phyloP scores from a whole-genome alignment of 1,284 basidiomycete genomes.

The Cryptococcus amylolentus region DNA sequence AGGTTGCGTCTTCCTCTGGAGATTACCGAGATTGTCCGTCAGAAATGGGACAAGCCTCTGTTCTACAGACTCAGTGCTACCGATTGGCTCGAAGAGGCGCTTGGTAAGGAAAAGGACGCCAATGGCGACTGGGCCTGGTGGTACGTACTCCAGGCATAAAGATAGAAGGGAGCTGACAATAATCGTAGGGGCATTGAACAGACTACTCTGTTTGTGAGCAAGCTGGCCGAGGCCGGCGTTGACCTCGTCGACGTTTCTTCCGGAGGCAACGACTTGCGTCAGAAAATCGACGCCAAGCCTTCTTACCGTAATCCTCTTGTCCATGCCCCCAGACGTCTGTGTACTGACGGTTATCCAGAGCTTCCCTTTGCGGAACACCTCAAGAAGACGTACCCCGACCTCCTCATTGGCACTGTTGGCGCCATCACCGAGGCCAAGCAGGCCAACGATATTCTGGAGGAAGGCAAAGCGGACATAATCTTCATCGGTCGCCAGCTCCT shows the following conservation, averaged over 20 bases:
- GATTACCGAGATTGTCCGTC: slow-evolving; percentile 57
- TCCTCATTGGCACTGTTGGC: slow-evolving; percentile 67
- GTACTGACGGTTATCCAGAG: slow-evolving; percentile 45
- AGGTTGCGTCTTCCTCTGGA: slow-evolving; percentile 66
- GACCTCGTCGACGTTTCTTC: slow-evolving; percentile 69
- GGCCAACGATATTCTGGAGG: slow-evolving; percentile 64
- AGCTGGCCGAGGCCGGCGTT: slow-evolving; percentile 61
- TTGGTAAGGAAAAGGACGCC: slow-evolving; percentile 51
- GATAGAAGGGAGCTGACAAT: not conserved
- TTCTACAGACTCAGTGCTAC: slow-evolving; percentile 70
- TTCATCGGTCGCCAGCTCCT: slow-evolving; percentile 62
- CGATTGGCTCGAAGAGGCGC: slow-evolving; percentile 65
- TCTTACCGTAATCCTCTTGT: slow-evolving; percentile 59
- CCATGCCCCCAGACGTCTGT: not conserved
- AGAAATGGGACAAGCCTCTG: slow-evolving; percentile 65
- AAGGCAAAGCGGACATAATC: slow-evolving; percentile 65
- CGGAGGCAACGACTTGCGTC: slow-evolving; percentile 64
- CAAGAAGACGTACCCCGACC: slow-evolving; percentile 60
- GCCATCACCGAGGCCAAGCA: slow-evolving; percentile 63
- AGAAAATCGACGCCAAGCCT: slow-evolving; percentile 58
- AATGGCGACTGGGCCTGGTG: slow-evolving; percentile 50
- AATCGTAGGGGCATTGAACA: slow-evolving; percentile 75
- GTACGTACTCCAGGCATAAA: slow-evolving; percentile 16
- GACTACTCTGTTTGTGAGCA: slow-evolving; percentile 59
- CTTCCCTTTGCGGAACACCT: slow-evolving; percentile 67